Conservation (phyloP, 2,329 filamentous ascomycete genomes). For the Ophiocordyceps robertsii region DNA sequence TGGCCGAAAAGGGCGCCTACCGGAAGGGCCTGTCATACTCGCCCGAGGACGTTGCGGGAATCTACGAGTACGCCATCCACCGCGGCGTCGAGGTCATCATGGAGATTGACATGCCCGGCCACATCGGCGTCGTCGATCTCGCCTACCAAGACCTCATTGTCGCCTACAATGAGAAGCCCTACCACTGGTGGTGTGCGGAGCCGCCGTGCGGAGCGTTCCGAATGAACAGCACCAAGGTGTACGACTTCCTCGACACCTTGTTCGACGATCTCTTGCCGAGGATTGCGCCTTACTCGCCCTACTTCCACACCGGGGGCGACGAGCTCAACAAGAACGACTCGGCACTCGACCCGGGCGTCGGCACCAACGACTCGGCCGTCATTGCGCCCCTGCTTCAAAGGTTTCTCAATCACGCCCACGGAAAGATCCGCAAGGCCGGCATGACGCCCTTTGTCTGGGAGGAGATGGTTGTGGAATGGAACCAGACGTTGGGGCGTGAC, state of each 20-base stretch:
- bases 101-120: conserved; percentile 50
- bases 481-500: conserved; percentile 56
- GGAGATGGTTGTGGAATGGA: conserved; percentile 70
- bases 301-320: conserved; percentile 83
- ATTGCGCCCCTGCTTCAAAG: conserved; percentile 65
- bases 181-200: conserved; percentile 45
- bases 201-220: conserved; percentile 59
- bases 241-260: conserved; percentile 57
- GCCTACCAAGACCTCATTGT: conserved; percentile 42
- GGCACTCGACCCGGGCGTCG: conserved; percentile 57
- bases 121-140: conserved; percentile 38
- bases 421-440: conserved; percentile 46
- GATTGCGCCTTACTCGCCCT: conserved; percentile 50
- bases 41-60: conserved; percentile 44
- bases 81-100: conserved; percentile 46
- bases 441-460: conserved; percentile 76
- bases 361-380: conserved; percentile 49
- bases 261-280: conserved; percentile 68
- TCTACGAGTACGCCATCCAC: conserved; percentile 58
- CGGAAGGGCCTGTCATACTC: conserved; percentile 53
- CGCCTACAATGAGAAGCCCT: conserved; percentile 40
- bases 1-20: conserved; percentile 65
- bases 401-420: conserved; percentile 60
- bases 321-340: conserved; percentile 63
- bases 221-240: conserved; percentile 58